Conservation (phyloP, 116 monocot genomes). For the Trichopus zeylanicus region DNA sequence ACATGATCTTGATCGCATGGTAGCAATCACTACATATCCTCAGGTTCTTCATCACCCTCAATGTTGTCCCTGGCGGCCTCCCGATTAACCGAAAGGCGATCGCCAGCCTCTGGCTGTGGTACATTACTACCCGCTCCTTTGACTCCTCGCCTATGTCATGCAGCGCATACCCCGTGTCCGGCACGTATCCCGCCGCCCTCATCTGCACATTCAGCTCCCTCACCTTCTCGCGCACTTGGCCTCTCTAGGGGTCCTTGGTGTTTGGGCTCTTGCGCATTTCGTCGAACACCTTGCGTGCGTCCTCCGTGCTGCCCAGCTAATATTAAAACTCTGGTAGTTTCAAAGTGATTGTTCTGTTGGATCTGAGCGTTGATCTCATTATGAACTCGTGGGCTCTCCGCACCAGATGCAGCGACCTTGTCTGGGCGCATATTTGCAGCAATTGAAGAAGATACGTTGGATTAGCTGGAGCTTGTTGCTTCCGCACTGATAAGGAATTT, state of each 20-base stretch:
- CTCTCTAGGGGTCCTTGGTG: conserved; percentile 14
- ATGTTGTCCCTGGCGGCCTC: conserved; percentile 57
- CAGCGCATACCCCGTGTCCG: conserved; percentile 66
- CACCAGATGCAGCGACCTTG: conserved; percentile 31
- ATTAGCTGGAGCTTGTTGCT: conserved; percentile 5
- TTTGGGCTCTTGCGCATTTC: conserved; percentile 1
- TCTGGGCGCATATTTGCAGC: conserved; percentile 36
- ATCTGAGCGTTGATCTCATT: conserved; percentile 11
- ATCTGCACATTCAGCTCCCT: conserved; percentile 55
- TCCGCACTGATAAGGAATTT: no score
- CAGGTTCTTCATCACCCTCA: conserved; percentile 88
- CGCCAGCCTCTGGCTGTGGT: conserved; percentile 90
- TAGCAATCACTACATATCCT: conserved; percentile 82
- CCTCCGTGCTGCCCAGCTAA: conserved; percentile 44
- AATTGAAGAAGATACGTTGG: conserved; percentile 14
- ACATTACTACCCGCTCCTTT: conserved; percentile 68
- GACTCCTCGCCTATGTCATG: conserved; percentile 79
- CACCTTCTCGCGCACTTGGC: conserved; percentile 60
- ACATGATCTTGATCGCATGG: conserved; percentile 73
- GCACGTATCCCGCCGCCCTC: conserved; percentile 66
- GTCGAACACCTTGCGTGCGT: conserved; percentile 49
- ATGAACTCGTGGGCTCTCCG: conserved; percentile 27
- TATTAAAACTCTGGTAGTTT: conserved; percentile 33
- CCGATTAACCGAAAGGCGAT: conserved; percentile 67
- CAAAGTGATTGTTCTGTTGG: conserved; percentile 5